Base-by-base conservation (phyloP, 352 stramenopile species). In the Phytophthora brassicae region DNA sequence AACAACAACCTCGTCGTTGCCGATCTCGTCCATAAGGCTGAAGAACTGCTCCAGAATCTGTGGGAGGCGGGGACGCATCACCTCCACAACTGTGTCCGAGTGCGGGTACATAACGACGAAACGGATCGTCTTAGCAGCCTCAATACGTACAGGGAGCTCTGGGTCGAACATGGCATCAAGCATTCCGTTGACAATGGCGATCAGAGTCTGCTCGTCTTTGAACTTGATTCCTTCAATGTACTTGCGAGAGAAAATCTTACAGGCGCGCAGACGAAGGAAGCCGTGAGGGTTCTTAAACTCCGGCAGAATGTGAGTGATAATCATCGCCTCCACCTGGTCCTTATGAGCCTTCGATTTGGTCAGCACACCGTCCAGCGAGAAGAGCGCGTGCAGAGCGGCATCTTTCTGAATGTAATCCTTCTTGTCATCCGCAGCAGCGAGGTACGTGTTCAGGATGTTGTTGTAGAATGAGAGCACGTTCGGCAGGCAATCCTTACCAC, bases 11-110 rank as follows among this genome's bases (percentile, higher is more conserved):
- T 98, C 95, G 72, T 99, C 97, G 57, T 98, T 98, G n/a, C 96
- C 96, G 60, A 99, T 98, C 75, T 99, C 93, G 65, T 98, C 95
- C 96, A 99, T 99, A 35, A 99, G 96, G 42, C 87, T 90, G 76
- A 99, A 99, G 74, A 99, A 99, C 70, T 98, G 93, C 65, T 98
- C 94, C 43, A 99, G 77, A 35, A 99, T 95, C 63, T 98, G 88
- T 20, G 95, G 94, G 31, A 99, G 70, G 11, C 97, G 86, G 4
- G 95, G 94, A 16, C 97, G 83, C 29, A 99, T 71, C 31, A 92
- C 82, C 19, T 94, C 82, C 17, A 94, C 68, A 6, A 91, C 82
- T 3, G 80, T 87, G 60, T 91, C 74, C 56, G 84, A 92, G 75
- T 93, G 82, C 44, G 84, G 83, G 66, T 93, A 93, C 81, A 89